phyloP scores from a whole-genome alignment of 495 filamentous ascomycete genomes.

The Achaetomiella virescens region DNA sequence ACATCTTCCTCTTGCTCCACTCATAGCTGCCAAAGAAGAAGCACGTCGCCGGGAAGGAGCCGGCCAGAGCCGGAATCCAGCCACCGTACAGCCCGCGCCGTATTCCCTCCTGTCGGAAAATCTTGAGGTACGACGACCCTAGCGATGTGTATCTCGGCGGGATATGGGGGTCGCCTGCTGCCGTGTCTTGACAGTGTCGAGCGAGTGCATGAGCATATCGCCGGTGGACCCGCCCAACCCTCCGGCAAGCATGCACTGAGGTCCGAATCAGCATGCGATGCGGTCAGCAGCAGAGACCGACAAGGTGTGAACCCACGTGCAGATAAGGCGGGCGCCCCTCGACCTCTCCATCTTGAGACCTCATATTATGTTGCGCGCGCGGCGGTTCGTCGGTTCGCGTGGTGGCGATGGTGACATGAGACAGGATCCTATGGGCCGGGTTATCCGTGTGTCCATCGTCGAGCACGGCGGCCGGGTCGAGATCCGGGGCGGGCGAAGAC shows the following conservation, averaged over 20 bases:
- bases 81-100: conserved; percentile 87
- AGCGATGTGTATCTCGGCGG: conserved; percentile 89
- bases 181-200: conserved; percentile 98
- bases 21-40: conserved; percentile 97
- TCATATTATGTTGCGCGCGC: conserved; percentile 35
- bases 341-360: conserved; percentile 35
- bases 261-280: conserved; percentile 9
- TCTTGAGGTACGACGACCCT: conserved; percentile 81
- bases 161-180: conserved; percentile 89
- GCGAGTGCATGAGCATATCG: conserved; percentile 97
- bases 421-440: conserved; percentile 18
- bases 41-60: conserved; percentile 89
- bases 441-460: conserved; percentile 36
- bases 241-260: conserved; percentile 88
- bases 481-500: conserved; percentile 10
- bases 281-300: not conserved
- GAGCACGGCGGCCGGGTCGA: conserved; percentile 17
- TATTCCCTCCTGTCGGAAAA: conserved; percentile 87
- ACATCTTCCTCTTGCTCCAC: conserved; percentile 82
- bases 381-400: conserved; percentile 16
- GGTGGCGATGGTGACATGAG: conserved; percentile 24
- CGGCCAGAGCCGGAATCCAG: conserved; percentile 79
- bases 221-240: conserved; percentile 85
- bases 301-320: conserved; percentile 31
- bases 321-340: conserved; percentile 42